phyloP scores from a whole-genome alignment of 78 protist species.

The Bodo saltans region DNA sequence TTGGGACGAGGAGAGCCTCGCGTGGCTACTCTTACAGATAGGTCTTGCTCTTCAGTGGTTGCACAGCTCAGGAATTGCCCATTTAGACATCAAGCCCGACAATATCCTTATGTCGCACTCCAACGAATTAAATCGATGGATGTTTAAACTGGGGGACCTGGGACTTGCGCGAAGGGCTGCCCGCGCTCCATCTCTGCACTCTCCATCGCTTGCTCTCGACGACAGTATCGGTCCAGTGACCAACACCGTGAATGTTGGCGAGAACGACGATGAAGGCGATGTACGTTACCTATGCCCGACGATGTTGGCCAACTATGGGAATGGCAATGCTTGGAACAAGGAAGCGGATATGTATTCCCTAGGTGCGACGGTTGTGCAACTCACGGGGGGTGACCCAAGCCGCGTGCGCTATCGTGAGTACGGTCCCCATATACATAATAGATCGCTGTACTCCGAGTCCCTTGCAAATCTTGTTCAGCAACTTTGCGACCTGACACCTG shows the following conservation, averaged over 20 bases:
- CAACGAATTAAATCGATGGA: background rate
- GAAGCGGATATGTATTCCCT: constrained; percentile 8
- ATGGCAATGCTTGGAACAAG: background rate
- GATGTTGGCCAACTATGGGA: background rate
- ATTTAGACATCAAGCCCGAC: constrained; percentile 9
- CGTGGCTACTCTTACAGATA: background rate
- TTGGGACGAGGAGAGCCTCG: background rate
- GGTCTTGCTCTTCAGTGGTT: background rate
- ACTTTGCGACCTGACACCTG: too few relatives aligned
- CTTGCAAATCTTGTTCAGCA: too few relatives aligned
- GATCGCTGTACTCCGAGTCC: too few relatives aligned
- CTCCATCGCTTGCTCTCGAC: too few relatives aligned
- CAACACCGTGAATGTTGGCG: background rate
- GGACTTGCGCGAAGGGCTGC: constrained; percentile 5
- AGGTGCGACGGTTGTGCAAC: background rate
- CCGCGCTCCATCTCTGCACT: too few relatives aligned
- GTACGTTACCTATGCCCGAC: background rate
- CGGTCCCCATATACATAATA: too few relatives aligned
- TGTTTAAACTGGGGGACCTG: constrained; percentile 20
- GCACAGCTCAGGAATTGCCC: background rate
- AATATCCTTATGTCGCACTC: background rate
- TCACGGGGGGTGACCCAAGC: background rate
- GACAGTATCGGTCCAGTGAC: too few relatives aligned
- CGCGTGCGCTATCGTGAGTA: background rate
- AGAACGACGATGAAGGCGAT: constrained; percentile 19